phyloP scores from a whole-genome alignment of 352 stramenopile species.

The Aphanomyces cochlioides region DNA sequence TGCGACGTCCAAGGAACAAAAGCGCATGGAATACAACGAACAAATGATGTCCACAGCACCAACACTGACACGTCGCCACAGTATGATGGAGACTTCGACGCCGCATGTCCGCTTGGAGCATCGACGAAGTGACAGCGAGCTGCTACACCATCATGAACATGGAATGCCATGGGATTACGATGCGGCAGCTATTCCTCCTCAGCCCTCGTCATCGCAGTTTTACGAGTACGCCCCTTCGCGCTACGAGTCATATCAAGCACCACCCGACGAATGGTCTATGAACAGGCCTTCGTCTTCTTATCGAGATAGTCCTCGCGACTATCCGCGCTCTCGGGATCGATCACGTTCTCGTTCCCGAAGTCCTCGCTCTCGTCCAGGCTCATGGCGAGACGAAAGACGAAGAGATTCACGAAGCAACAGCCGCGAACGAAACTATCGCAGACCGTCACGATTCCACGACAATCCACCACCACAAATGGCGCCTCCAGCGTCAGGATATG shows the following conservation, averaged over 20 bases:
- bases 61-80: constrained; percentile 47
- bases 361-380: neutral
- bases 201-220: neutral
- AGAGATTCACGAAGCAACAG: constrained; percentile 1
- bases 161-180: neutral
- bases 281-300: neutral
- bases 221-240: neutral
- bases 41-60: constrained; percentile 33
- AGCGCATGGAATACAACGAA: constrained; percentile 45
- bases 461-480: neutral
- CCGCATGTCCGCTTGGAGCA: neutral
- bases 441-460: neutral
- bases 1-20: constrained; percentile 50
- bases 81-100: constrained; percentile 30
- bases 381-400: constrained; percentile 4
- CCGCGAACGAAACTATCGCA: neutral
- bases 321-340: neutral
- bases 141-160: neutral
- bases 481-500: too few relatives aligned
- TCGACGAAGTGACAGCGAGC: constrained; percentile 3
- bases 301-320: too few relatives aligned
- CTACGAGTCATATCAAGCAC: neutral
- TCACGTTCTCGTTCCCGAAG: constrained; percentile 12
- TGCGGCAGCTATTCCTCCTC: neutral
- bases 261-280: neutral